These are phyloP conservation scores for Paecilomyces variotii DNA, from an alignment of 2,329 filamentous ascomycete genomes.

Conservation along the genomic window DNA sequence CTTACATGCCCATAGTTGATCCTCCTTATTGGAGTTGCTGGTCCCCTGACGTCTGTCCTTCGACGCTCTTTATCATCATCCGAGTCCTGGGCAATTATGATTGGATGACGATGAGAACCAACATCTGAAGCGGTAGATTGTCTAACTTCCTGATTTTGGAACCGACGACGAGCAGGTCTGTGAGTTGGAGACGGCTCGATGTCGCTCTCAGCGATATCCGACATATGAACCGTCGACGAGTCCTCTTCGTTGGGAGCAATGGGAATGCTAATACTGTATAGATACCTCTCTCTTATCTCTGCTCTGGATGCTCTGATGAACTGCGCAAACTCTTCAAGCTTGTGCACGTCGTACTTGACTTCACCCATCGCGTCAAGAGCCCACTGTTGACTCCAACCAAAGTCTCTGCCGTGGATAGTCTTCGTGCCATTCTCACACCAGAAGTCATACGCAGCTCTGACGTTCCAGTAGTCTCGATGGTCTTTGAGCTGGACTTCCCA, in stretches of 20 bases:
- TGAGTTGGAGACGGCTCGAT: neutral
- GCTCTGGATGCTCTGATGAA: slow-evolving; percentile 1
- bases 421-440: slow-evolving; percentile 8
- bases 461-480: slow-evolving; percentile 7
- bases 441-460: slow-evolving; percentile 10
- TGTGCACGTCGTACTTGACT: neutral
- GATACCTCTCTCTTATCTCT: neutral
- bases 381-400: slow-evolving; percentile 10
- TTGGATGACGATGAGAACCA: neutral
- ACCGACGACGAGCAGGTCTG: neutral
- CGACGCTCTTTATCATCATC: neutral
- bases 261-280: neutral
- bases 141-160: neutral
- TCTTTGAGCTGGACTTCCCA: slow-evolving; percentile 12
- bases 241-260: neutral
- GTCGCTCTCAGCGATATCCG: neutral
- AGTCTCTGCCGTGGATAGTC: slow-evolving; percentile 8
- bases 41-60: neutral
- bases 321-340: slow-evolving; percentile 1
- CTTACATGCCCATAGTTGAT: neutral
- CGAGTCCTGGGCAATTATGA: neutral
- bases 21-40: neutral
- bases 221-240: neutral
- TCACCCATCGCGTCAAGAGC: slow-evolving; percentile 7
- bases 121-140: neutral